Conservation (phyloP, 768 basidiomycete genomes). For the Imleria badia region DNA sequence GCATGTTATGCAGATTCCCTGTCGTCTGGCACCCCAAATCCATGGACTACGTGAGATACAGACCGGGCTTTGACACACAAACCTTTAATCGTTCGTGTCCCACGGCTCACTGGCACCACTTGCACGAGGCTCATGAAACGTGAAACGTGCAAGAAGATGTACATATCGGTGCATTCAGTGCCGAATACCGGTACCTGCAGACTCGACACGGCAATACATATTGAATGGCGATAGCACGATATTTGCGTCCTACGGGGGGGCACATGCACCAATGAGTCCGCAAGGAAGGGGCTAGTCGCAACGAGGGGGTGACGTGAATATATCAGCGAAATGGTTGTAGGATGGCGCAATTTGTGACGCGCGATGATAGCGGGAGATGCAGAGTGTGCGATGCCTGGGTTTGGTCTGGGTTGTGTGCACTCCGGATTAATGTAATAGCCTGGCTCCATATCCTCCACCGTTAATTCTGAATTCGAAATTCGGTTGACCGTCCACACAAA, state of each 20-base stretch:
- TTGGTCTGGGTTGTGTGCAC: not conserved
- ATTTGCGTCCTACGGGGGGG: not conserved
- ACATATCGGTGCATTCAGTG: not conserved
- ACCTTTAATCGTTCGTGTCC: not conserved
- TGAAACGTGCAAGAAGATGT: constrained; percentile 3
- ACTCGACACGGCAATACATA: not conserved
- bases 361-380: not conserved
- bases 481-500: not conserved
- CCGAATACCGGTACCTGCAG: not conserved
- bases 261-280: not conserved
- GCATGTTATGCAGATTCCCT: not conserved
- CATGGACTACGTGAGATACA: not conserved
- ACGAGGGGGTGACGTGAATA: not conserved
- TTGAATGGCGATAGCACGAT: not conserved
- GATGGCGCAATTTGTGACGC: not conserved
- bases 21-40: not conserved
- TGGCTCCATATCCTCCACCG: not conserved
- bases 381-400: not conserved
- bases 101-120: not conserved
- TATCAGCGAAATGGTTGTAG: not conserved
- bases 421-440: not conserved
- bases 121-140: constrained; percentile 5
- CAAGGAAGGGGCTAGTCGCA: not conserved
- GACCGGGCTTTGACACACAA: not conserved
- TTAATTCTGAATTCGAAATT: constrained; percentile 11